Conservation (phyloP, 116 monocot genomes). For the Thalassia testudinum region DNA sequence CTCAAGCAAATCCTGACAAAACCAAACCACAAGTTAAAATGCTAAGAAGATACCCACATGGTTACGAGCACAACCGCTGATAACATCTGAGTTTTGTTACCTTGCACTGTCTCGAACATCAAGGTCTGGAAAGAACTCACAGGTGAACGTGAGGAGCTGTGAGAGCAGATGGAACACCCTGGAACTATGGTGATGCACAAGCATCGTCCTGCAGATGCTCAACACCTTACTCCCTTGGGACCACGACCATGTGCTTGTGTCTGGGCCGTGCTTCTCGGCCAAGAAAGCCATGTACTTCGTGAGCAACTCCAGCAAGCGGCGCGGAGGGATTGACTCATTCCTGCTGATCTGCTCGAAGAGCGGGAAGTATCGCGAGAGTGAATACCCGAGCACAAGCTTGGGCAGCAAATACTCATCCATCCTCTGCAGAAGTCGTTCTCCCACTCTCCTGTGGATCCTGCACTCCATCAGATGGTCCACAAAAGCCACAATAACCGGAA, state of each 20-base stretch:
- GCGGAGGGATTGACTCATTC: conserved; percentile 50
- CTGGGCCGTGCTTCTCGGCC: conserved; percentile 43
- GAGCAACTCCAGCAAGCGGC: conserved; percentile 50
- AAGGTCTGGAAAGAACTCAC: conserved; percentile 75
- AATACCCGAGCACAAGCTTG: conserved; percentile 29
- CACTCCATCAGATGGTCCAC: conserved; percentile 43
- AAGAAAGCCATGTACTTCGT: conserved; percentile 42
- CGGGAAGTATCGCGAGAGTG: conserved; percentile 48
- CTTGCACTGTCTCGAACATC: conserved; percentile 91
- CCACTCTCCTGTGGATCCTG: conserved; percentile 21
- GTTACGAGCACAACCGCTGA: too few species aligned
- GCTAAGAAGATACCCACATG: background rate
- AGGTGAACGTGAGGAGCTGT: conserved; percentile 51
- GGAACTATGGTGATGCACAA: conserved; percentile 65
- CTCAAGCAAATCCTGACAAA: conserved; percentile 59
- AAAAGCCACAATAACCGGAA: conserved; percentile 57
- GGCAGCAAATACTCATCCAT: conserved; percentile 66
- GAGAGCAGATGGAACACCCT: conserved; percentile 46
- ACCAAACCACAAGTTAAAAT: background rate
- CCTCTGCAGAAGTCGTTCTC: conserved; percentile 49
- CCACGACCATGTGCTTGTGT: conserved; percentile 54
- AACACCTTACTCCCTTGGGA: conserved; percentile 78
- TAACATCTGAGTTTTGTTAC: conserved; percentile 14
- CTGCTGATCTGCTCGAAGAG: conserved; percentile 67
- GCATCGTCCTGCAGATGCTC: conserved; percentile 54